A percentile compares a stretch with the other conserved stretches of the same genome.
These are phyloP conservation scores for Geum urbanum DNA, from an alignment of 306 rosid species.

Conservation along the genomic window DNA sequence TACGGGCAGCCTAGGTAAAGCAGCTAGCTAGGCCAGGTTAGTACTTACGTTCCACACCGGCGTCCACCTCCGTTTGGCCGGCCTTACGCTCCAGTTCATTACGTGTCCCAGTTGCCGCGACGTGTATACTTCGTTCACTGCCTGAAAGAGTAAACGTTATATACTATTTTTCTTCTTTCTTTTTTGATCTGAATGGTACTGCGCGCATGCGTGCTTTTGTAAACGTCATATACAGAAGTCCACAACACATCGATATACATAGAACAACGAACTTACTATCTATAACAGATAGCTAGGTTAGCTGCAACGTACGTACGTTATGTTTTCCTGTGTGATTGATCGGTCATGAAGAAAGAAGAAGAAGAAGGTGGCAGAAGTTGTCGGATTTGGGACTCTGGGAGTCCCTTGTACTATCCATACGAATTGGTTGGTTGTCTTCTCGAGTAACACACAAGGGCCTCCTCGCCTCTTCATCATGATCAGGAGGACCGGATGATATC, in stretches of 20 bases:
- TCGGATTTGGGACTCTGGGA: conserved; percentile 29
- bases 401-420: conserved; percentile 26
- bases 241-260: background rate
- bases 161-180: too few species aligned
- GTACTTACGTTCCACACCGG: background rate
- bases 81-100: too few species aligned
- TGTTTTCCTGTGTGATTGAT: background rate
- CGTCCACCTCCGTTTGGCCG: background rate
- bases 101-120: background rate
- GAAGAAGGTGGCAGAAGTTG: background rate
- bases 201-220: too few species aligned
- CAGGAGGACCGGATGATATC: background rate
- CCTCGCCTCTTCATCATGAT: conserved; percentile 1
- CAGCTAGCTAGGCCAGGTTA: too few species aligned
- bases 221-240: background rate
- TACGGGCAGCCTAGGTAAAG: too few species aligned
- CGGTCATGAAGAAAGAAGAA: background rate
- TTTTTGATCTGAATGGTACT: too few species aligned
- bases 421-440: conserved; percentile 23
- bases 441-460: conserved; percentile 5
- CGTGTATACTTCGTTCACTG: background rate
- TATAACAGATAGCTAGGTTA: too few species aligned
- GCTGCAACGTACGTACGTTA: too few species aligned
- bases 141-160: background rate
- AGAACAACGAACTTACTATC: background rate